Conservation (phyloP, 177 flowering plant genomes). For the Vitis hybrid region DNA sequence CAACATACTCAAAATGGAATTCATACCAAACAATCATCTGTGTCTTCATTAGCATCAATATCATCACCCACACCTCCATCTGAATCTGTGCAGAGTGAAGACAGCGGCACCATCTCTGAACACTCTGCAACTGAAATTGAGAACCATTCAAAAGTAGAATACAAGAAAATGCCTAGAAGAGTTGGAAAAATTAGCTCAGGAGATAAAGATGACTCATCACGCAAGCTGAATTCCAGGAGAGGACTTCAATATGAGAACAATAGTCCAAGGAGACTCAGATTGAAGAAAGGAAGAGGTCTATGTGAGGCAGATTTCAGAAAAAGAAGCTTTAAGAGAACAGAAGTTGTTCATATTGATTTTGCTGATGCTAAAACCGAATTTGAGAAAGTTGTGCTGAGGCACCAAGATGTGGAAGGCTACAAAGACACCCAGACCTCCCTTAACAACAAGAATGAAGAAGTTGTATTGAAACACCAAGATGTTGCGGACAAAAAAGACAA, state of each 20-base stretch:
- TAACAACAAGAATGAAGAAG: conserved; percentile 9
- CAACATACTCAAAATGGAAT: conserved; percentile 2
- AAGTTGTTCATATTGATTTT: conserved; percentile 3
- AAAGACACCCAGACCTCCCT: background rate
- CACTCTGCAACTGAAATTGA: conserved; percentile 10
- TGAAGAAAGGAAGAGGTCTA: conserved; percentile 34
- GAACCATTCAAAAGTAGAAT: conserved; percentile 9
- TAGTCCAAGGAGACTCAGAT: conserved; percentile 51
- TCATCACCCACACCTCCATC: conserved; percentile 11
- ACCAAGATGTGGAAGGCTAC: conserved; percentile 7
- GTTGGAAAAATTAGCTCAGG: conserved; percentile 17
- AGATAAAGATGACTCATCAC: conserved; percentile 14
- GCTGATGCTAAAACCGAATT: background rate
- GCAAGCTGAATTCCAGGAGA: conserved; percentile 44
- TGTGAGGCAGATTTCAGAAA: conserved; percentile 10
- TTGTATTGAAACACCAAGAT: conserved; percentile 19
- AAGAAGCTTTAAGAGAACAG: conserved; percentile 8
- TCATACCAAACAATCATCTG: conserved; percentile 9
- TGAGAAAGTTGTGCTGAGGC: conserved; percentile 14
- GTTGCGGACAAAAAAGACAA: too few species aligned
- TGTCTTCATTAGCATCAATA: conserved; percentile 11
- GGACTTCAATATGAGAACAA: conserved; percentile 37
- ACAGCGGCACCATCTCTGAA: conserved; percentile 12
- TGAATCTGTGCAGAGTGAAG: conserved; percentile 18
- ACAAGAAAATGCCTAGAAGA: conserved; percentile 23